These are phyloP conservation scores for Rhododendron mucronatum DNA, from an alignment of 148 eudicot species.

Conservation along the genomic window DNA sequence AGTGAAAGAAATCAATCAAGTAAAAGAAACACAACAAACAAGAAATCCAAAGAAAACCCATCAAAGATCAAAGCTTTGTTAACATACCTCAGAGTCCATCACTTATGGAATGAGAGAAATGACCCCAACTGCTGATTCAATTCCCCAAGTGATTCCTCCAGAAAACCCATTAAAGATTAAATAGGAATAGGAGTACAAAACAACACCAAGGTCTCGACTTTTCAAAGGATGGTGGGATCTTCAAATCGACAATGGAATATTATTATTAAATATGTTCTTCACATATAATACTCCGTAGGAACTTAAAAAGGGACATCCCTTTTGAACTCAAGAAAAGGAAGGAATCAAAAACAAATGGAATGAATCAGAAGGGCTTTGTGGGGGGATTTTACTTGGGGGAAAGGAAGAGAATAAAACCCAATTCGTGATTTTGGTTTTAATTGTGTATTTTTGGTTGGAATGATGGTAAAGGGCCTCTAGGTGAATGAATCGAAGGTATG, in stretches of 20 bases:
- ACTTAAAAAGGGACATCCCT: slow-evolving; percentile 4
- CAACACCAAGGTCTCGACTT: not conserved
- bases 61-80: slow-evolving; percentile 16
- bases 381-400: not conserved
- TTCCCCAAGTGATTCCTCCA: not conserved
- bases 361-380: slow-evolving; percentile 17
- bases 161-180: not conserved
- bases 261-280: not conserved
- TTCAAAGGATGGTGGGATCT: slow-evolving; percentile 24
- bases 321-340: slow-evolving; percentile 9
- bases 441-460: slow-evolving; percentile 5
- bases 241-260: slow-evolving; percentile 14
- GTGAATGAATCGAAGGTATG: not conserved
- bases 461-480: not conserved
- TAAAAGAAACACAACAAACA: not conserved
- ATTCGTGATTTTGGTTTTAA: not conserved
- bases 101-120: not conserved
- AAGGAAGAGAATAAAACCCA: not conserved
- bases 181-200: slow-evolving; percentile 1
- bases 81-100: slow-evolving; percentile 31
- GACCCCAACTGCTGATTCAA: slow-evolving; percentile 4
- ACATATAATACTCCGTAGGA: not conserved
- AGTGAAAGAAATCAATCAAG: not conserved
- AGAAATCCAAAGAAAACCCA: slow-evolving; percentile 5
- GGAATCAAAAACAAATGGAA: slow-evolving; percentile 14